Percentiles rank a stretch among this genome's conserved stretches.
Conservation (phyloP, 192 early-diverging fungal genomes). For the Podila verticillata region DNA sequence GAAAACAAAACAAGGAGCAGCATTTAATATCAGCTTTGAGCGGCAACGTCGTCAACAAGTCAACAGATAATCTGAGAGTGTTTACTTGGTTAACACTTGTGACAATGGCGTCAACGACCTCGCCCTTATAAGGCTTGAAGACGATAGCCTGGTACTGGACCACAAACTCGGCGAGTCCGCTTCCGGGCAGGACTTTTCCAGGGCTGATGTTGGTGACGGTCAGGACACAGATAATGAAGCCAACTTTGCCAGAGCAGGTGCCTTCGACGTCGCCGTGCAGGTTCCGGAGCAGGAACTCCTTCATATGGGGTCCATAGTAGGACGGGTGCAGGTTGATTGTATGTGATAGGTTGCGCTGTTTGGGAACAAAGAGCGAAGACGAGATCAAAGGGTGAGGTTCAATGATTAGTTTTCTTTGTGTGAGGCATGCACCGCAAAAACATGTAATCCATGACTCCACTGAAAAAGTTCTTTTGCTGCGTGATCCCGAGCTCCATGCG, state of each 20-base stretch:
- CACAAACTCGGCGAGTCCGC: conserved; percentile 91
- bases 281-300: conserved; percentile 77
- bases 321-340: conserved; percentile 95
- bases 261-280: conserved; percentile 97
- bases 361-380: not conserved
- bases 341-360: conserved; percentile 87
- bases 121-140: conserved; percentile 96
- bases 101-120: conserved; percentile 94
- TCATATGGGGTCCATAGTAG: conserved; percentile 87
- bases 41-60: not conserved
- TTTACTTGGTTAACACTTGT: conserved; percentile 90
- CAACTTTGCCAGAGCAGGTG: conserved; percentile 90
- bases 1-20: conserved; percentile 1
- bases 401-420: not conserved
- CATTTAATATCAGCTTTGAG: not conserved
- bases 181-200: conserved; percentile 84
- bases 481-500: not conserved
- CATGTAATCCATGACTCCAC: too few species aligned
- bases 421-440: too few species aligned
- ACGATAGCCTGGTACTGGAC: conserved; percentile 94
- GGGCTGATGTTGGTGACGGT: conserved; percentile 80
- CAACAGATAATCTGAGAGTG: not conserved
- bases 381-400: not conserved
- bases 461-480: not conserved
- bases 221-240: conserved; percentile 93